phyloP scores from a whole-genome alignment of 75 land plant species.

The Pinus taeda region DNA sequence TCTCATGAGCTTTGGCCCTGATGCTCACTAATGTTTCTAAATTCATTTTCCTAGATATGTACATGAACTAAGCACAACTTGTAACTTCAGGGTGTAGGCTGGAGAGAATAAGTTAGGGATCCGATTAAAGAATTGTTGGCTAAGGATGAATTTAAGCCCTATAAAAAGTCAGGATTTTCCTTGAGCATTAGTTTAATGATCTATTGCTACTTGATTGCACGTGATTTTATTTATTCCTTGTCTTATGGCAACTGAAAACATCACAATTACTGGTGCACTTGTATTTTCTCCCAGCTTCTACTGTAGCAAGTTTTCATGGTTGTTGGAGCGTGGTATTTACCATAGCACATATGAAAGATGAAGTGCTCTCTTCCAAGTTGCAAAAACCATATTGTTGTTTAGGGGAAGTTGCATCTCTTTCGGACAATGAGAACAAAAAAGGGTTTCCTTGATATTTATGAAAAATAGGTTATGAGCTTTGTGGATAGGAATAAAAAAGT shows the following conservation, averaged over 20 bases:
- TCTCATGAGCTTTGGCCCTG: slow-evolving; percentile 4
- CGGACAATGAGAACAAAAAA: no score
- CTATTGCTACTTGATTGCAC: neutral
- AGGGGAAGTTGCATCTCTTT: no score
- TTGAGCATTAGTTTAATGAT: slow-evolving; percentile 7
- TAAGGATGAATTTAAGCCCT: neutral
- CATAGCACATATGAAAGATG: no score
- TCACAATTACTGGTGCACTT: neutral
- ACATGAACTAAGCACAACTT: slow-evolving; percentile 3
- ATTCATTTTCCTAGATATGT: neutral
- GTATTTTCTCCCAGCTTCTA: neutral
- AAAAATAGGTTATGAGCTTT: no score
- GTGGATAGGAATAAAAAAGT: no score
- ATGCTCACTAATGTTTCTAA: neutral
- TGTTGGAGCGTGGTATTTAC: neutral
- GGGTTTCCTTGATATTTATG: no score
- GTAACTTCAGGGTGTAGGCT: slow-evolving; percentile 8
- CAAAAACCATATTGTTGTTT: no score
- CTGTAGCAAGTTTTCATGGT: neutral
- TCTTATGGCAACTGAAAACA: neutral
- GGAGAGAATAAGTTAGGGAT: slow-evolving; percentile 6
- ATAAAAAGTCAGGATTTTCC: neutral
- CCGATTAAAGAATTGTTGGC: neutral
- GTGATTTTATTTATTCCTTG: slow-evolving; percentile 1
- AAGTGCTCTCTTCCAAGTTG: no score